Conservation (phyloP, 2,329 filamentous ascomycete species). For the Fusarium sp. region DNA sequence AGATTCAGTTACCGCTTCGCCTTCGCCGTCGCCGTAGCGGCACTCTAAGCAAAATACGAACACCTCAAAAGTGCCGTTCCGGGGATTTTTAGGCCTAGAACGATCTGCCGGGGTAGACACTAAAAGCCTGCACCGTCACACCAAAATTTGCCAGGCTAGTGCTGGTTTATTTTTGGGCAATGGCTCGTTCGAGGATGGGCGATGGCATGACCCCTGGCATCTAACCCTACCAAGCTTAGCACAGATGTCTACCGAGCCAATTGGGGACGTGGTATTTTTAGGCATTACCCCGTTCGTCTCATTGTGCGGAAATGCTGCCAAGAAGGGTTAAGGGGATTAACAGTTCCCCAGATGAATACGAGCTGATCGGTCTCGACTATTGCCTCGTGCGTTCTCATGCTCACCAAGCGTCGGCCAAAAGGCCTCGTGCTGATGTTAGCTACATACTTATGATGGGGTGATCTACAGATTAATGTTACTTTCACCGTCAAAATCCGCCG, state of each 20-base stretch:
- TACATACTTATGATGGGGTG: neutral
- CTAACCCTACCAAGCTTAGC: neutral
- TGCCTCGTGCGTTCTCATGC: neutral
- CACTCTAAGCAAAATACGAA: neutral
- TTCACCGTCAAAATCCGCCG: neutral
- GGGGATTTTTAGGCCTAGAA: neutral
- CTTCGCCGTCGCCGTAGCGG: neutral
- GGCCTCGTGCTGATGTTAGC: neutral
- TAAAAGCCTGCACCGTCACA: neutral
- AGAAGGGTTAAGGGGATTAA: neutral
- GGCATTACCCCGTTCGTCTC: neutral
- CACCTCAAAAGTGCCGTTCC: neutral
- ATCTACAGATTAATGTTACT: neutral
- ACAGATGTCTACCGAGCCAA: neutral
- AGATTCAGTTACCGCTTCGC: neutral
- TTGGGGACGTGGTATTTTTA: neutral
- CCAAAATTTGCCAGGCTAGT: neutral
- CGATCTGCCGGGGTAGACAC: neutral
- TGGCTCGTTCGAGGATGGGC: neutral
- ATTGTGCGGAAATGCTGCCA: neutral
- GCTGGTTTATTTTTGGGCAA: neutral
- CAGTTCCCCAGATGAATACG: neutral
- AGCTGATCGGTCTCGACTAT: neutral
- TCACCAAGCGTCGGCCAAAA: neutral
- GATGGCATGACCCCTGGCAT: neutral